Percentiles rank a stretch among this genome's conserved stretches.
phyloP scores from a whole-genome alignment of 1,139 yeast species.

The Hemisphaericaspora xylofermentans region DNA sequence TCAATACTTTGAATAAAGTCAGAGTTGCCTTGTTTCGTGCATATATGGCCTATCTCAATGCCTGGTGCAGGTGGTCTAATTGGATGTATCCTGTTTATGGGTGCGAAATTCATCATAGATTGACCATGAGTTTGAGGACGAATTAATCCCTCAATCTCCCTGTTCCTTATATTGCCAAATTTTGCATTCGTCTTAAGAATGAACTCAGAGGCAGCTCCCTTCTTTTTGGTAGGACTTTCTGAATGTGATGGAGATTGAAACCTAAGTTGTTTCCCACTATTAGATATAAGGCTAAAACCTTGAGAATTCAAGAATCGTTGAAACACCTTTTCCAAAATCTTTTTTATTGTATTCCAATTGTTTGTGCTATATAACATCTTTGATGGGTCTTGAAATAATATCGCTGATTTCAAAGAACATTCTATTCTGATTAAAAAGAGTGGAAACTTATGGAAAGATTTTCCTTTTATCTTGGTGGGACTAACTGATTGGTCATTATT shows the following conservation, averaged over 20 bases:
- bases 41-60: background rate
- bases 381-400: conserved; percentile 43
- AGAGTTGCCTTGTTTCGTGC: conserved; percentile 4
- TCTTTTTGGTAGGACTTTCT: conserved; percentile 12
- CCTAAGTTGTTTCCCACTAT: background rate
- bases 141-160: conserved; percentile 10
- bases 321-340: conserved; percentile 30
- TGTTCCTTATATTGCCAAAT: conserved; percentile 7
- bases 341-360: conserved; percentile 23
- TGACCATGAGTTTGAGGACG: background rate
- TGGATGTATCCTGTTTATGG: background rate
- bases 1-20: conserved; percentile 1
- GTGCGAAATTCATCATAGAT: background rate
- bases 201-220: conserved; percentile 7
- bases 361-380: conserved; percentile 29
- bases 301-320: conserved; percentile 25
- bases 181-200: conserved; percentile 9
- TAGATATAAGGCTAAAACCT: conserved; percentile 15
- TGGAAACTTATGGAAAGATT: conserved; percentile 24
- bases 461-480: conserved; percentile 10
- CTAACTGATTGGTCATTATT: background rate
- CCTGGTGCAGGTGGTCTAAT: background rate
- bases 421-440: conserved; percentile 35
- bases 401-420: conserved; percentile 30
- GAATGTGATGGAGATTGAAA: conserved; percentile 4